Evolutionary conservation across 2,329 filamentous ascomycete species (phyloP).

Genomic region (Alternaria triticina): DNA sequence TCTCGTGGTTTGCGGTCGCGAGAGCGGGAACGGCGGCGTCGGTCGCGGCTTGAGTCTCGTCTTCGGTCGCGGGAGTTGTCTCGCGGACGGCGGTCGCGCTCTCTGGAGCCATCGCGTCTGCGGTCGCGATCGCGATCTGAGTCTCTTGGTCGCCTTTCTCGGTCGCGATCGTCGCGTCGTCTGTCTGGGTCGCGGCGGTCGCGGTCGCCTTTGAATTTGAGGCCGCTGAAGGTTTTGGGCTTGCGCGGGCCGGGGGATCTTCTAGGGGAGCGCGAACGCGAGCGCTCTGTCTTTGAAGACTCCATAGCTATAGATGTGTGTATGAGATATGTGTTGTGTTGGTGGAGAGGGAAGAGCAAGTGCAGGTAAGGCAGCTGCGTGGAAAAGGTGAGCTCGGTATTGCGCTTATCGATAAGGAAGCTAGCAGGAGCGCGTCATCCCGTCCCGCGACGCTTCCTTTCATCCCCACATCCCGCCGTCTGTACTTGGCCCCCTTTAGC

Average conservation of each 20-base stretch:
- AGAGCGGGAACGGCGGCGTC: constrained; percentile 2
- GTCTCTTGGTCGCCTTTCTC: constrained; percentile 27
- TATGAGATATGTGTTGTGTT: neutral
- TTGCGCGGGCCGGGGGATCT: constrained; percentile 20
- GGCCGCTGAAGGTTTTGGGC: constrained; percentile 57
- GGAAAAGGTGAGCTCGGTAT: neutral
- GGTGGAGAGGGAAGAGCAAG: neutral
- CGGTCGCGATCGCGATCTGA: constrained; percentile 26
- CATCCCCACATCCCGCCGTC: constrained; percentile 6
- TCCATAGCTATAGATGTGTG: constrained; percentile 4
- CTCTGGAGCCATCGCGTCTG: neutral
- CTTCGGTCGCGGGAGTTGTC: neutral
- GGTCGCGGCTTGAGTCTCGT: constrained; percentile 9
- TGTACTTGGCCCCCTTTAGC: neutral
- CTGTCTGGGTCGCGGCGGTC: constrained; percentile 12
- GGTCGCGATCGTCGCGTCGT: constrained; percentile 23
- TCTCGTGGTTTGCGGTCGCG: neutral
- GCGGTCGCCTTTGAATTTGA: constrained; percentile 61
- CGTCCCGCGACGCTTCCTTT: neutral
- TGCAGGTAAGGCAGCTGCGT: neutral
- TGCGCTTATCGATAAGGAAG: constrained; percentile 8
- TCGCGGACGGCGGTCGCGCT: neutral
- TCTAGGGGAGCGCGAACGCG: constrained; percentile 39
- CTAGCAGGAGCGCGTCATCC: constrained; percentile 15
- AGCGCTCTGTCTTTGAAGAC: constrained; percentile 15